These are phyloP conservation scores for Fagopyrum esculentum DNA, from an alignment of 148 eudicot genomes.

Conservation along the genomic window DNA sequence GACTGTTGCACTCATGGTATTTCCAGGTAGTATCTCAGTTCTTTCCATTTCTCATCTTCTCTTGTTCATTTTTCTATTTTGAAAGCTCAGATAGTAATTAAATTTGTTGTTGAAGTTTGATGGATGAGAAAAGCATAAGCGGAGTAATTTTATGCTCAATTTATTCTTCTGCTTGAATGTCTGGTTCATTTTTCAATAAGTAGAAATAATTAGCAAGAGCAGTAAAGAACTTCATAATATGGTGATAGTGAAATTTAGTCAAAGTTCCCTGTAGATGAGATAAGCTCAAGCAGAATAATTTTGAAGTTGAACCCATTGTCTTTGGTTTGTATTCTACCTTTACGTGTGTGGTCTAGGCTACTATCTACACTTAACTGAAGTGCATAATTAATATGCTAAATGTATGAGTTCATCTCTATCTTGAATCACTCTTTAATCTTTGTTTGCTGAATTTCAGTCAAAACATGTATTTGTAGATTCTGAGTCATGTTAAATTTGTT, in stretches of 20 bases:
- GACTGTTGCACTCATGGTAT: slow-evolving; percentile 49
- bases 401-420: neutral
- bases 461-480: neutral
- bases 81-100: neutral
- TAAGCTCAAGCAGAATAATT: neutral
- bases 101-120: neutral
- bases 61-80: neutral
- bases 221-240: neutral
- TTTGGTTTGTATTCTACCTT: neutral
- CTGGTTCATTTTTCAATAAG: neutral
- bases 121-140: too few relatives aligned
- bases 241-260: neutral
- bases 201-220: neutral
- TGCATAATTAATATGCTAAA: neutral
- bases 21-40: slow-evolving; percentile 35
- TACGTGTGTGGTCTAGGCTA: neutral
- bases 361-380: neutral
- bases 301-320: too few relatives aligned
- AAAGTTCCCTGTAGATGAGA: neutral
- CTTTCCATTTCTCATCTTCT: neutral
- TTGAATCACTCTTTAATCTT: neutral
- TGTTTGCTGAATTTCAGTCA: neutral
- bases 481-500: slow-evolving; percentile 1
- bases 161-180: neutral
- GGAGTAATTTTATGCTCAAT: neutral